A percentile compares a stretch with the other conserved stretches of the same genome.
Evolutionary conservation across 352 stramenopile genomes (phyloP).

Genomic region (Phytophthora tubulina): DNA sequence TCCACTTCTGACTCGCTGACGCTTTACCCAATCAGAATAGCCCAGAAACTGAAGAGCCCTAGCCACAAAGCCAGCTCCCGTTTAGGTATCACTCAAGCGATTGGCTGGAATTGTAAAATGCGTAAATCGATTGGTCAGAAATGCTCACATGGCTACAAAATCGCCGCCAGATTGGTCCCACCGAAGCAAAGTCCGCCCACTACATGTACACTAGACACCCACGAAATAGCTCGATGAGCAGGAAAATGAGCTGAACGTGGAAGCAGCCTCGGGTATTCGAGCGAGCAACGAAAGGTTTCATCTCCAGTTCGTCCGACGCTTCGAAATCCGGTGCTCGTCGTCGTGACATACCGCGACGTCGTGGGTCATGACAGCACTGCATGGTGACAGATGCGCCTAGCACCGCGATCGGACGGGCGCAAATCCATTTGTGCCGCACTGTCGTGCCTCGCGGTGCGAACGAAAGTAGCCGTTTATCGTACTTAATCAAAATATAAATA

Average conservation of each 20-base stretch:
- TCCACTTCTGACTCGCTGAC: slow-evolving; percentile 30
- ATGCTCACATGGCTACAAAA: slow-evolving; percentile 4
- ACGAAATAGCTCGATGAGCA: not conserved
- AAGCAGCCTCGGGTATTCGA: not conserved
- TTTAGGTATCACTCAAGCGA: slow-evolving; percentile 24
- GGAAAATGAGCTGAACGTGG: not conserved
- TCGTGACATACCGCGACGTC: not conserved
- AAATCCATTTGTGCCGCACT: slow-evolving; percentile 20
- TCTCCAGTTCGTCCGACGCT: not conserved
- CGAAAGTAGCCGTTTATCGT: slow-evolving; percentile 4
- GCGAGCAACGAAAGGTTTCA: not conserved
- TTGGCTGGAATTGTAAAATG: not conserved
- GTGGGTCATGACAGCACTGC: not conserved
- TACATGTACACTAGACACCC: not conserved
- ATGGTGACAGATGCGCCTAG: not conserved
- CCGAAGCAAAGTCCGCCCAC: slow-evolving; percentile 1
- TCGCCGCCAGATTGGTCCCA: not conserved
- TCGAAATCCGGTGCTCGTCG: not conserved
- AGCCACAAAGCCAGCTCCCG: slow-evolving; percentile 28
- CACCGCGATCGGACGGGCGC: slow-evolving; percentile 16
- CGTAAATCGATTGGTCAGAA: not conserved
- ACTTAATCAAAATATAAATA: not conserved
- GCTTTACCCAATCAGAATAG: slow-evolving; percentile 22
- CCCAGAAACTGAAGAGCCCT: slow-evolving; percentile 25
- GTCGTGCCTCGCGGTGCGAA: slow-evolving; percentile 11